phyloP scores from a whole-genome alignment of 352 stramenopile genomes.

The Phytophthora fragariaefolia region DNA sequence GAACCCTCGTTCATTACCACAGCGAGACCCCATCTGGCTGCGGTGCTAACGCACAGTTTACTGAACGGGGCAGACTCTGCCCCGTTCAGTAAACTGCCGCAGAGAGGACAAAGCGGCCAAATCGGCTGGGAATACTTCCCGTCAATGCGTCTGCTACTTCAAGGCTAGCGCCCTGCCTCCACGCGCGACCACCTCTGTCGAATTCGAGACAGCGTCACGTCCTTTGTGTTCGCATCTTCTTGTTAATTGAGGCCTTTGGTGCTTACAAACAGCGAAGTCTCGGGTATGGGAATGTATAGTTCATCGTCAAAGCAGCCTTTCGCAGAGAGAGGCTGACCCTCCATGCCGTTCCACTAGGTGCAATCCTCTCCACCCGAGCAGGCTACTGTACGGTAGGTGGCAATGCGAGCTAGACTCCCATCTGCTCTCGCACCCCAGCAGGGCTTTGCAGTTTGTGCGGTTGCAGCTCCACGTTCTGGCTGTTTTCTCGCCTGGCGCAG shows the following conservation, averaged over 20 bases:
- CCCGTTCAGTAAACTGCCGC: no score
- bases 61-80: no score
- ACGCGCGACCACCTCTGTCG: background rate
- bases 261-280: background rate
- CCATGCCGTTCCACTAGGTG: background rate
- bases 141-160: background rate
- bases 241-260: no score
- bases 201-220: background rate
- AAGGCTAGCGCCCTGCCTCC: background rate
- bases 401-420: background rate
- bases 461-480: slow-evolving; percentile 10
- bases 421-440: slow-evolving; percentile 19
- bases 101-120: slow-evolving; percentile 2
- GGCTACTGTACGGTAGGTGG: no score
- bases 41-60: background rate
- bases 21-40: background rate
- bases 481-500: slow-evolving; percentile 11
- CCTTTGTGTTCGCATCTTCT: background rate
- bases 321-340: background rate
- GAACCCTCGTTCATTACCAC: background rate
- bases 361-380: background rate
- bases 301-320: no score
- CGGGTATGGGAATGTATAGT: background rate
- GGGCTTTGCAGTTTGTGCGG: slow-evolving; percentile 21
- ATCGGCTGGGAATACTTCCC: slow-evolving; percentile 16